Evolutionary conservation across 495 filamentous ascomycete species (phyloP).

Genomic region (Parmelia sp.): DNA sequence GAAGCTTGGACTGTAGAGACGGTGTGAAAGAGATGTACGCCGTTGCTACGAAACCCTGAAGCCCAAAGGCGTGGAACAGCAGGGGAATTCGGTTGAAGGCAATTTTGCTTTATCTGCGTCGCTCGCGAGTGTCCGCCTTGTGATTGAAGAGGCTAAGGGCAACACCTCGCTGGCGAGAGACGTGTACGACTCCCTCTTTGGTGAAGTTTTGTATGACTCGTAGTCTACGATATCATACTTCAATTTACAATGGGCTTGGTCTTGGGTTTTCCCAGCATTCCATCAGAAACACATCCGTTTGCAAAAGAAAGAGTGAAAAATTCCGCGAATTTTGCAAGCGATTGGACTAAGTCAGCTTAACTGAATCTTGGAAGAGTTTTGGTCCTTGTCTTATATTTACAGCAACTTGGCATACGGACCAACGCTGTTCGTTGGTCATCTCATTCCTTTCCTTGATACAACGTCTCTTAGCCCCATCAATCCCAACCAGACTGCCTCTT

Average conservation of each 20-base stretch:
- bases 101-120: not conserved
- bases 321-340: not conserved
- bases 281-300: too few species aligned
- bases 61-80: not conserved
- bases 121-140: not conserved
- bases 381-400: not conserved
- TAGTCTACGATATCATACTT: not conserved
- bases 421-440: not conserved
- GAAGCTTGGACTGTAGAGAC: not conserved
- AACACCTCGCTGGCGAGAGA: not conserved
- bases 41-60: not conserved
- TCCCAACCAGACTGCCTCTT: conserved; percentile 69
- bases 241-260: not conserved
- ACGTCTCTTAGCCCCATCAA: conserved; percentile 53
- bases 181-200: not conserved
- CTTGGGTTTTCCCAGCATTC: not conserved
- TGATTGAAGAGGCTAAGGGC: not conserved
- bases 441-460: conserved; percentile 25
- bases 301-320: not conserved
- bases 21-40: not conserved
- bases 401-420: not conserved
- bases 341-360: not conserved
- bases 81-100: not conserved
- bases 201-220: not conserved
- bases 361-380: not conserved